Evolutionary conservation across 2,329 filamentous ascomycete species (phyloP).

Genomic region (Monosporascus ibericus): DNA sequence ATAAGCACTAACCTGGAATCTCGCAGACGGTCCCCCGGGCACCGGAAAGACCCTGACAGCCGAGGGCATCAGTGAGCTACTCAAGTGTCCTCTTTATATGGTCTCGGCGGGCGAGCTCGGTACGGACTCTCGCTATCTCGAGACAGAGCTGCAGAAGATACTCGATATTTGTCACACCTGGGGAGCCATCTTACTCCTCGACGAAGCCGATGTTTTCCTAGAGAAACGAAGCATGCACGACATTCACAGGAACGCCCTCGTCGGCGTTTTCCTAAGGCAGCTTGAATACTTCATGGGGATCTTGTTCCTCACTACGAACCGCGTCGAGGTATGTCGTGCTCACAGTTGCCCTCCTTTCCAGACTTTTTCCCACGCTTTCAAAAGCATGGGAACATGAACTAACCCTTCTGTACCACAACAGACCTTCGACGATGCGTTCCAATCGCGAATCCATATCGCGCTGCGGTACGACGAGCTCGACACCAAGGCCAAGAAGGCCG

Average conservation of each 20-base stretch:
- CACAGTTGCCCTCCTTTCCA: background rate
- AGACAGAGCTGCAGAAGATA: conserved; percentile 74
- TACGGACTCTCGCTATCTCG: conserved; percentile 67
- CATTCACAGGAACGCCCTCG: conserved; percentile 77
- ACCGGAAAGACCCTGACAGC: conserved; percentile 87
- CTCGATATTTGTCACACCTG: conserved; percentile 80
- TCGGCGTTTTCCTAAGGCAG: conserved; percentile 79
- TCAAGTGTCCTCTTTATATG: conserved; percentile 77
- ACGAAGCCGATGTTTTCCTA: conserved; percentile 80
- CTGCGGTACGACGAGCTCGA: conserved; percentile 73
- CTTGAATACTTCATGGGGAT: conserved; percentile 93
- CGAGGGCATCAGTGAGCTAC: conserved; percentile 77
- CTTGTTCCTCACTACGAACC: conserved; percentile 82
- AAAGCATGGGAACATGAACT: background rate
- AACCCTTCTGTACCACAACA: conserved; percentile 21
- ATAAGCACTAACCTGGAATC: background rate
- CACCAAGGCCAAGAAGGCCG: conserved; percentile 64
- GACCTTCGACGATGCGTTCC: conserved; percentile 88
- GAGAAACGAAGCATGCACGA: conserved; percentile 79
- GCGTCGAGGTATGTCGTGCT: conserved; percentile 52
- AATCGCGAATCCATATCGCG: conserved; percentile 80
- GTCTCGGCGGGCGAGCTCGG: conserved; percentile 78
- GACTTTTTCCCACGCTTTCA: background rate
- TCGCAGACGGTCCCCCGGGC: conserved; percentile 65
- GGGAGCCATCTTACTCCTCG: conserved; percentile 78